These are phyloP conservation scores for Tetracentron sinense DNA, from an alignment of 164 flowering plant species.

Conservation along the genomic window DNA sequence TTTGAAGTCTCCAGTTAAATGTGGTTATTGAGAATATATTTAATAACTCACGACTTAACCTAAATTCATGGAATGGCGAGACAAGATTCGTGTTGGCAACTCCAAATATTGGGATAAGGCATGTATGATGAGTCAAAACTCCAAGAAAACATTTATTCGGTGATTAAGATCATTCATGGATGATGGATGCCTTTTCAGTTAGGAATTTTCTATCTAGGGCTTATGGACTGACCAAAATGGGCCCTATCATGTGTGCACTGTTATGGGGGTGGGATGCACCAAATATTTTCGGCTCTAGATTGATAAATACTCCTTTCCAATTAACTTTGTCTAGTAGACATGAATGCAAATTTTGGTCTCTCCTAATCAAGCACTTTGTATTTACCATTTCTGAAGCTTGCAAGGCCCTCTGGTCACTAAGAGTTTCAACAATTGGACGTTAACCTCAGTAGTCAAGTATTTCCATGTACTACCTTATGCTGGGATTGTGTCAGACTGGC, in stretches of 20 bases:
- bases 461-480: constrained; percentile 75
- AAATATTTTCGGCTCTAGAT: too few species aligned
- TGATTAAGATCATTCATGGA: not conserved
- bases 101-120: too few species aligned
- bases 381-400: constrained; percentile 40
- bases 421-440: constrained; percentile 25
- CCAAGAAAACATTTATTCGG: too few species aligned
- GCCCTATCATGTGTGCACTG: not conserved
- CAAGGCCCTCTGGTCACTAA: constrained; percentile 59
- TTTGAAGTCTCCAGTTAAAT: not conserved
- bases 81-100: too few species aligned
- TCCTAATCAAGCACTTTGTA: not conserved
- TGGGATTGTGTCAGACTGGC: constrained; percentile 44
- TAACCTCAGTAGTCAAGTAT: constrained; percentile 54
- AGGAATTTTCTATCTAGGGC: not conserved
- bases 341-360: not conserved
- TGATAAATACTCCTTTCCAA: not conserved
- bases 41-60: too few species aligned
- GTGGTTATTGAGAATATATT: too few species aligned
- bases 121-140: too few species aligned
- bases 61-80: too few species aligned
- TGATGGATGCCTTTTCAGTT: not conserved
- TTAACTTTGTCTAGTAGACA: not conserved
- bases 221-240: not conserved
- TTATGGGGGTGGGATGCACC: not conserved